phyloP scores from a whole-genome alignment of 495 filamentous ascomycete species.

The Acidiella bohemica region DNA sequence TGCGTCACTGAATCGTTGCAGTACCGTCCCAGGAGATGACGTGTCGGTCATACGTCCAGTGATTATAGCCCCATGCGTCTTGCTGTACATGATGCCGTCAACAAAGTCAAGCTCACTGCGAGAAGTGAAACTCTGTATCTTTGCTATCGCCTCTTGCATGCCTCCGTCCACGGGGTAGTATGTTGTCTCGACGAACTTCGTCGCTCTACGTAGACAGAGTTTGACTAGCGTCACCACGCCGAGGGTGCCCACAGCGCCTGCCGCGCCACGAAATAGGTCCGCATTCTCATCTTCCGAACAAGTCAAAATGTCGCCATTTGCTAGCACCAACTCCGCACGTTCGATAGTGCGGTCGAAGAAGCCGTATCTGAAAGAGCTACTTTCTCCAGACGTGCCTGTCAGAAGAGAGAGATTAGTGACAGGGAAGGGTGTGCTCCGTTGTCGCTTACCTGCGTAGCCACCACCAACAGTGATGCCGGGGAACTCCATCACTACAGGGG shows the following conservation, averaged over 20 bases:
- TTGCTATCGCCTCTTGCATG: slow-evolving; percentile 31
- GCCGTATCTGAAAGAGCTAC: slow-evolving; percentile 42
- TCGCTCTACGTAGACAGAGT: slow-evolving; percentile 36
- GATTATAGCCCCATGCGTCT: slow-evolving; percentile 34
- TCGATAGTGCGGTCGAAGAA: slow-evolving; percentile 42
- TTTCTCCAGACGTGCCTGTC: slow-evolving; percentile 44
- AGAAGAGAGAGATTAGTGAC: too few relatives aligned
- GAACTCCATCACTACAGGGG: slow-evolving; percentile 47
- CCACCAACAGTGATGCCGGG: slow-evolving; percentile 46
- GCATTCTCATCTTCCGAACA: slow-evolving; percentile 27
- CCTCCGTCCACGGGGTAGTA: slow-evolving; percentile 32
- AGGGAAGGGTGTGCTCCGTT: too few relatives aligned
- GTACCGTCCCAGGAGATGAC: background rate
- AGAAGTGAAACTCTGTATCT: slow-evolving; percentile 26
- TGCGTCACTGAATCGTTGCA: slow-evolving; percentile 35
- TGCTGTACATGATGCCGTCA: slow-evolving; percentile 40
- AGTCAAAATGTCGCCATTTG: slow-evolving; percentile 36
- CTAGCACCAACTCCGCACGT: slow-evolving; percentile 41
- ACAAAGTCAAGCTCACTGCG: slow-evolving; percentile 37
- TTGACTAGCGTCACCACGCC: slow-evolving; percentile 43
- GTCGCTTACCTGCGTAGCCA: slow-evolving; percentile 41
- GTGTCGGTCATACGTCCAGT: slow-evolving; percentile 34
- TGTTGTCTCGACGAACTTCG: slow-evolving; percentile 36
- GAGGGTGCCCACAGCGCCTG: slow-evolving; percentile 39
- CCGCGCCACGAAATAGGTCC: slow-evolving; percentile 42